These are phyloP conservation scores for Tolypocladium pustulatum DNA, from an alignment of 2,329 filamentous ascomycete genomes.

Conservation along the genomic window DNA sequence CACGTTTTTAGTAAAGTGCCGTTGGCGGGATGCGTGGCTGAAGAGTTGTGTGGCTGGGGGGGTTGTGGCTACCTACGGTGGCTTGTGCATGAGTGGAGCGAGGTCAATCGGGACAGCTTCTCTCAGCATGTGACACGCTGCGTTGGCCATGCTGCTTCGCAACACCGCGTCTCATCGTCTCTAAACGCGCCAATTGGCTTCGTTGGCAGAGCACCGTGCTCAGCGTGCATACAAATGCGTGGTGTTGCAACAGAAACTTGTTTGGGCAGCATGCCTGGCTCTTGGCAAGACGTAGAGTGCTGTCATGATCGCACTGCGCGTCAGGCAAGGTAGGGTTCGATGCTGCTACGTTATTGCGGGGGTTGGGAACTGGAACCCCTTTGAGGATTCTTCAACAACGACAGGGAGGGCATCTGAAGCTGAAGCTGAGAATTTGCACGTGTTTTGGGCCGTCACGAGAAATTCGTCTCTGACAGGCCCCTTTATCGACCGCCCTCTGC, in stretches of 20 bases:
- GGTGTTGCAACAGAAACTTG: neutral
- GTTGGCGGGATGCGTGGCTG: neutral
- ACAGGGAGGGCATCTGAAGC: too few species aligned
- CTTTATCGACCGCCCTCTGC: too few species aligned
- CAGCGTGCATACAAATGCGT: neutral
- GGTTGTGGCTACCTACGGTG: neutral
- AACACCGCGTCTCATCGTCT: neutral
- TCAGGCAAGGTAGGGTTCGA: neutral
- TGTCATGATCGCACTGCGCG: neutral
- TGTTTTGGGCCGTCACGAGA: too few species aligned
- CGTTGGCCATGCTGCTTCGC: neutral
- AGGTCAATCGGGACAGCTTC: neutral
- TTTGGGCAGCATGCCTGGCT: neutral
- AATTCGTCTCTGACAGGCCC: too few species aligned
- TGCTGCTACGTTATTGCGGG: neutral
- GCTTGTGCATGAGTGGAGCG: neutral
- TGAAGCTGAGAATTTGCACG: too few species aligned
- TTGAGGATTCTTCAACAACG: too few species aligned
- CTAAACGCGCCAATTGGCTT: neutral
- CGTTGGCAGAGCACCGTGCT: neutral
- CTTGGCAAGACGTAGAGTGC: neutral
- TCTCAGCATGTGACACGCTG: neutral
- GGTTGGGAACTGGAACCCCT: neutral
- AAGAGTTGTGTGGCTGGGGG: neutral
- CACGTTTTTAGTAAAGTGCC: neutral